Percentiles rank a stretch among this genome's conserved stretches.
Evolutionary conservation across 768 basidiomycete species (phyloP).

Genomic region (Lactifluus volemus): DNA sequence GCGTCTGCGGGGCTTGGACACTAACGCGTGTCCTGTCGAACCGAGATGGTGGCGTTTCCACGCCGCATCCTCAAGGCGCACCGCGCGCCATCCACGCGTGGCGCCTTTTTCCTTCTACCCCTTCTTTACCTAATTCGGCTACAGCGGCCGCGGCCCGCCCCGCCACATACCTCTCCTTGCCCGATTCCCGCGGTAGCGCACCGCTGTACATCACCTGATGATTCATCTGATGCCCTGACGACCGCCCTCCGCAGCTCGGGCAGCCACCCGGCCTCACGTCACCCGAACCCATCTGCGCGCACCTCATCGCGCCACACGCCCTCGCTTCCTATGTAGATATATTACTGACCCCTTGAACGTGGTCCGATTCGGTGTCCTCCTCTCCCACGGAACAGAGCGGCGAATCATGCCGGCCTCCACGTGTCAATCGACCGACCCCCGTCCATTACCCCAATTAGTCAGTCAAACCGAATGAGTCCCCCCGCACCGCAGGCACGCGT

Average conservation of each 20-base stretch:
- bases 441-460: conserved; percentile 1
- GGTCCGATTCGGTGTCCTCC: background rate
- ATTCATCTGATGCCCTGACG: conserved; percentile 10
- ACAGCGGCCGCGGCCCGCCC: conserved; percentile 16
- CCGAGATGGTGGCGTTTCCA: conserved; percentile 17
- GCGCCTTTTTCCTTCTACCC: conserved; percentile 9
- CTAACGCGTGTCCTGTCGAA: conserved; percentile 13
- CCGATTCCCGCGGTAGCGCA: conserved; percentile 6
- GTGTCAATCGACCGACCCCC: conserved; percentile 5
- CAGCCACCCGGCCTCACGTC: conserved; percentile 10
- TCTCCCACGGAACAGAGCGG: conserved; percentile 1
- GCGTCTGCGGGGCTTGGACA: conserved; percentile 14
- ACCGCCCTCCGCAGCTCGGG: conserved; percentile 11
- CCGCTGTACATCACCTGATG: conserved; percentile 7
- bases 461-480: background rate
- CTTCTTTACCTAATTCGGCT: conserved; percentile 12
- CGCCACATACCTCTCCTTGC: background rate
- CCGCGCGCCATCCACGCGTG: conserved; percentile 18
- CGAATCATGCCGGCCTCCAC: background rate
- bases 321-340: conserved; percentile 12
- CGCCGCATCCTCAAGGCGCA: conserved; percentile 19
- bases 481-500: conserved; percentile 3
- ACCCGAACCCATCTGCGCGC: background rate
- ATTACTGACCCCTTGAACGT: conserved; percentile 11
- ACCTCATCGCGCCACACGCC: conserved; percentile 11